phyloP scores from a whole-genome alignment of 1,284 basidiomycete genomes.

The Entoloma clypeatum region DNA sequence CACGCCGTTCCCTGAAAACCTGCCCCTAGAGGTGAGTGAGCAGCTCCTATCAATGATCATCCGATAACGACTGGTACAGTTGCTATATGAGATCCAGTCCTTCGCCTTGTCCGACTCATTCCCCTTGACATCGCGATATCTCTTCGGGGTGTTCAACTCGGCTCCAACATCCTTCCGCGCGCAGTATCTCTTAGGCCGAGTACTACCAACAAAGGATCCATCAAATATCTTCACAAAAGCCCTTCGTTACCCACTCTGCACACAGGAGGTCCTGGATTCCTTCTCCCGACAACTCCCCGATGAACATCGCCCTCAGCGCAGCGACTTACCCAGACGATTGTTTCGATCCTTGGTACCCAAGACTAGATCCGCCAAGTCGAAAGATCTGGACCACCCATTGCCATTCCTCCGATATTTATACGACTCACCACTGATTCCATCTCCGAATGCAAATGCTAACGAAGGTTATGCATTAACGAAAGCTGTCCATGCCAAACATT shows the following conservation, averaged over 20 bases:
- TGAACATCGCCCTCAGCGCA: background rate
- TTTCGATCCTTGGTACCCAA: conserved; percentile 48
- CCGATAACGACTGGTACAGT: conserved; percentile 35
- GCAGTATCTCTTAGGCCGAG: conserved; percentile 51
- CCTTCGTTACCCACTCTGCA: conserved; percentile 66
- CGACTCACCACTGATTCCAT: conserved; percentile 34
- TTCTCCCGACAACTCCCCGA: conserved; percentile 32
- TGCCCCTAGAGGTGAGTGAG: conserved; percentile 21
- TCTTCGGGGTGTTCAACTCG: conserved; percentile 49
- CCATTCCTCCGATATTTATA: conserved; percentile 61
- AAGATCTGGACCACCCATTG: conserved; percentile 48
- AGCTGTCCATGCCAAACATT: conserved; percentile 63
- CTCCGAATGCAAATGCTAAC: conserved; percentile 55
- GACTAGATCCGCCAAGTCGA: conserved; percentile 29
- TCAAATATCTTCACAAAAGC: conserved; percentile 42
- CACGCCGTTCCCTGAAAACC: too few relatives aligned
- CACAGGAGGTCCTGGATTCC: conserved; percentile 47
- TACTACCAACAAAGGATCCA: conserved; percentile 19
- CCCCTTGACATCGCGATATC: conserved; percentile 49
- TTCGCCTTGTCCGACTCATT: conserved; percentile 57
- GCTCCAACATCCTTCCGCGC: conserved; percentile 54
- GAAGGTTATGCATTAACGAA: conserved; percentile 76
- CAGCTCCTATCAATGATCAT: background rate
- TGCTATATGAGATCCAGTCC: conserved; percentile 72
- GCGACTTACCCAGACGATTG: conserved; percentile 56